Base-by-base conservation (phyloP, 192 early-diverging fungal genomes). In the Obelidium mucronatum region DNA sequence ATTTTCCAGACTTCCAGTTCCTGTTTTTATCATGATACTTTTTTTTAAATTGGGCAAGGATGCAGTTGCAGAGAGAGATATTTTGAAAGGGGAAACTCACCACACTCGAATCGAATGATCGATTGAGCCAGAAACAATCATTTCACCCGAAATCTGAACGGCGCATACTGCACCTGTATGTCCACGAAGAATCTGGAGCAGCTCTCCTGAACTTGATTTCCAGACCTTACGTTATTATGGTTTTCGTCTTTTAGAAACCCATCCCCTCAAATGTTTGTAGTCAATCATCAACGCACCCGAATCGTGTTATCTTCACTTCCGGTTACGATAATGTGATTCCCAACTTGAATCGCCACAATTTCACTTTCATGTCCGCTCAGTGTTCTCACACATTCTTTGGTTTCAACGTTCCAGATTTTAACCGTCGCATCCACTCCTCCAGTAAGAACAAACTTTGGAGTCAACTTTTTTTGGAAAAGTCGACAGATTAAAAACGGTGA, bases 291-390 rank as follows among this genome's bases (percentile, higher is more conserved):
- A 58, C 58, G 53, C 70, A 80, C 78, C 67, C 83, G 56, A n/a
- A 87, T 78, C 19, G 75, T 81, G 33, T 26, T 22, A 61, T 87
- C 85, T 70, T 87, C 83, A 26, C 67, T 73, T 11, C 81, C 81
- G 11, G 83, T 78, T 22, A 79, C 75, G n/a, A 84, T 66, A 22
- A 67, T 59, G 11, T 79, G 36, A 5, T 62, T 59, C 37, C 54
- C 70, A 52, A 69, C 65, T 33, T 81, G 62, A 31, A 87, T 37
- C 40, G 76, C 39, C 0, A 79, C 74, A 36, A 87, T 81, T 51
- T 84, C 80, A 2, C 76, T 77, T 30, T n/a, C 11, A 63, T 87
- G 85, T 30, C 80, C 85, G 6, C 48, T 19, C 19, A 84, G 58
- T 2, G 70, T 78, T 11, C 67, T 8, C 2, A 84, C 26, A 66